phyloP scores from a whole-genome alignment of 257 asterid species.

The Nicotiana paniculata region DNA sequence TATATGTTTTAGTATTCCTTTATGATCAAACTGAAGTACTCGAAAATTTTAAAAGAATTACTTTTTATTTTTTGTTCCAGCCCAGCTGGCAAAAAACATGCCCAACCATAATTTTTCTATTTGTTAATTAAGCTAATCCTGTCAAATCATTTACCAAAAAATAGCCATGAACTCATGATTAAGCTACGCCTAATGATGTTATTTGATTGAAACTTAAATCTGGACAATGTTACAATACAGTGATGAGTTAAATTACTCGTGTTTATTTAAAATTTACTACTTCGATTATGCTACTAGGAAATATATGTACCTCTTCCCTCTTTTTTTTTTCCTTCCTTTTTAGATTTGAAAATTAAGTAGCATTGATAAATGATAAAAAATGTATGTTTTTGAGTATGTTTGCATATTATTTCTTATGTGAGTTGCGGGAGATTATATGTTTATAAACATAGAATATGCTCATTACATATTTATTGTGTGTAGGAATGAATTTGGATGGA shows the following conservation, averaged over 20 bases:
- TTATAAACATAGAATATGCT: too few species aligned
- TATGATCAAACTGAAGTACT: background rate
- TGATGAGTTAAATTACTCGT: background rate
- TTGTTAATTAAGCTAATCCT: background rate
- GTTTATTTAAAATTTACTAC: too few species aligned
- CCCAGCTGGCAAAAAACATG: background rate
- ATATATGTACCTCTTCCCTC: too few species aligned
- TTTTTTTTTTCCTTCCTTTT: background rate
- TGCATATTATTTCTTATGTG: too few species aligned
- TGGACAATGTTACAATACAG: background rate
- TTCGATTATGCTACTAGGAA: too few species aligned
- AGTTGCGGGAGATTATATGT: too few species aligned
- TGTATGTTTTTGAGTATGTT: too few species aligned
- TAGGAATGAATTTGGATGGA: too few species aligned
- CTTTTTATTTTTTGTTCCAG: too few species aligned
- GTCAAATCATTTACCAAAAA: background rate
- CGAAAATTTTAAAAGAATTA: background rate
- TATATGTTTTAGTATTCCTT: background rate
- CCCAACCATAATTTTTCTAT: background rate
- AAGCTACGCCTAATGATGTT: background rate
- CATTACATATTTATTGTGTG: too few species aligned
- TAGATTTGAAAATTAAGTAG: background rate
- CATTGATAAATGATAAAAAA: background rate
- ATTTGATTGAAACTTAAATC: background rate
- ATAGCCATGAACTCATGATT: background rate